Conservation (phyloP, 2,329 filamentous ascomycete genomes). For the Zarea fungicola region DNA sequence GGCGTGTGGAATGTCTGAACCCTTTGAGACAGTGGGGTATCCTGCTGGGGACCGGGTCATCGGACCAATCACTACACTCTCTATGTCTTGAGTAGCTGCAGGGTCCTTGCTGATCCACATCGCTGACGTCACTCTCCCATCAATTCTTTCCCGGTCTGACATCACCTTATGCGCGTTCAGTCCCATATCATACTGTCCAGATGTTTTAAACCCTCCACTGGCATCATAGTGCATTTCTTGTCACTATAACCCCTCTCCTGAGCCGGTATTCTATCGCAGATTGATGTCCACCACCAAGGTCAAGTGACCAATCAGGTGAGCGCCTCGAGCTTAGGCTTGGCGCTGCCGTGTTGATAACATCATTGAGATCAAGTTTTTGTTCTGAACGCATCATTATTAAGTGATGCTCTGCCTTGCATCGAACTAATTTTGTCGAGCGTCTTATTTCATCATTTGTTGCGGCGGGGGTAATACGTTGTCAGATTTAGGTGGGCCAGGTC, state of each 20-base stretch:
- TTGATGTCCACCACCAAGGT: not conserved
- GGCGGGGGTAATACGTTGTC: no score
- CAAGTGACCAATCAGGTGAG: not conserved
- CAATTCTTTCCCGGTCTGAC: conserved; percentile 19
- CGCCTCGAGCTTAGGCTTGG: not conserved
- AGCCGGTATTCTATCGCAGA: not conserved
- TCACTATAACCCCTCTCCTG: conserved; percentile 1
- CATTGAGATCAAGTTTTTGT: conserved; percentile 1
- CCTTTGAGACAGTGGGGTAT: conserved; percentile 1
- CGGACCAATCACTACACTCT: conserved; percentile 13
- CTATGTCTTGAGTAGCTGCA: conserved; percentile 11
- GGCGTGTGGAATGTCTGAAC: not conserved
- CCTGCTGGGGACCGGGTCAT: not conserved
- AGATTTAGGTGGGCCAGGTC: no score
- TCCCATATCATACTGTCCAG: not conserved
- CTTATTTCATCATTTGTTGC: not conserved
- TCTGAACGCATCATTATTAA: not conserved
- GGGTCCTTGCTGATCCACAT: conserved; percentile 13
- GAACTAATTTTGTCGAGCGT: not conserved
- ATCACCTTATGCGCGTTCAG: conserved; percentile 18
- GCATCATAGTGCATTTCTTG: conserved; percentile 11
- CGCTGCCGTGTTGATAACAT: not conserved
- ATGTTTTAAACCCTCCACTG: not conserved
- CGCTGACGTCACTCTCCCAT: conserved; percentile 24
- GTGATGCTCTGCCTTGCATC: not conserved